A percentile compares a stretch with the other conserved stretches of the same genome.
Conservation (phyloP, 306 rosid species). For the Fagus crenata region DNA sequence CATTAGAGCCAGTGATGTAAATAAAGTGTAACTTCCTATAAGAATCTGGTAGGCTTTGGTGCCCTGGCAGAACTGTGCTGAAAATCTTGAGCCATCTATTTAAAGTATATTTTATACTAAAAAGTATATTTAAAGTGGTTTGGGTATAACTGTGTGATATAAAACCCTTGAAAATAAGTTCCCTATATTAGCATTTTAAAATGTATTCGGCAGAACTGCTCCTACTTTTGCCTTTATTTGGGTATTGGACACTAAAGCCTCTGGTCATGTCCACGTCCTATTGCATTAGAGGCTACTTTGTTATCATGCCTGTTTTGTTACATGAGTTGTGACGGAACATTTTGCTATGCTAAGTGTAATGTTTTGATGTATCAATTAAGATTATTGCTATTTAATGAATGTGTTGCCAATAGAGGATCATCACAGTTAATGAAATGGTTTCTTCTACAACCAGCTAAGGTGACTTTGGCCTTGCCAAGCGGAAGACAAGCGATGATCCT, state of each 20-base stretch:
- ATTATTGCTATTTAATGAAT: not conserved
- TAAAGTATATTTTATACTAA: too few species aligned
- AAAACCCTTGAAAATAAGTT: too few species aligned
- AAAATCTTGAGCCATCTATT: not conserved
- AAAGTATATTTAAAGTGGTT: too few species aligned
- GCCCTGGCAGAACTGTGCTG: not conserved
- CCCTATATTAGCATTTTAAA: too few species aligned
- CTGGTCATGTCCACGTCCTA: too few species aligned
- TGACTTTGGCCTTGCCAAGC: constrained; percentile 76
- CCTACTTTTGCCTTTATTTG: too few species aligned
- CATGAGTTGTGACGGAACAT: not conserved
- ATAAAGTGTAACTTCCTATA: not conserved
- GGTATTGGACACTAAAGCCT: too few species aligned
- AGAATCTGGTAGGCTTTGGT: not conserved
- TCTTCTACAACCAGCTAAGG: constrained; percentile 19
- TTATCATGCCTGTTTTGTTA: not conserved
- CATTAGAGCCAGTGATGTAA: not conserved
- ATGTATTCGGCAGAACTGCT: too few species aligned
- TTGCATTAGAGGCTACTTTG: too few species aligned
- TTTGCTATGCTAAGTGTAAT: not conserved
- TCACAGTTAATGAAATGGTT: constrained; percentile 21
- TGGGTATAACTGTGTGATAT: too few species aligned
- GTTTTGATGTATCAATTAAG: too few species aligned
- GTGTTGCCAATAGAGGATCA: not conserved
- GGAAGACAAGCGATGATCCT: constrained; percentile 58